Conservation (phyloP, 2,329 filamentous ascomycete genomes). For the Xylaria sp. region DNA sequence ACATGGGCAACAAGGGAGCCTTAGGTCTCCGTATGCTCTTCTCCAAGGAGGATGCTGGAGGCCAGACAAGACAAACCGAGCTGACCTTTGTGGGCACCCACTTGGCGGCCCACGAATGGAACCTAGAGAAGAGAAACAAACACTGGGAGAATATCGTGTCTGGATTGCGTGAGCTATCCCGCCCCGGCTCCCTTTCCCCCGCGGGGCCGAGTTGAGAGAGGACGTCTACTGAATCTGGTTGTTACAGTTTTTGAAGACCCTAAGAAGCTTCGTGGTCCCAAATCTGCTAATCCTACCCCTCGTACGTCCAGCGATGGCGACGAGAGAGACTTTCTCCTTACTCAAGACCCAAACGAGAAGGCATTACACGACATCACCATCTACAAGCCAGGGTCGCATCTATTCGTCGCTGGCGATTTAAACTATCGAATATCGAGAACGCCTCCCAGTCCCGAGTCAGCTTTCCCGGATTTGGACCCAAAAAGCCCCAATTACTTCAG, state of each 20-base stretch:
- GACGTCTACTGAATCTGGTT: conserved; percentile 20
- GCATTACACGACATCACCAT: conserved; percentile 70
- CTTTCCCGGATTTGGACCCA: conserved; percentile 69
- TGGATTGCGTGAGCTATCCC: conserved; percentile 60
- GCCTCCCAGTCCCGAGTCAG: conserved; percentile 69
- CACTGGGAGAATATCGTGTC: conserved; percentile 91
- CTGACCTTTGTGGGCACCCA: conserved; percentile 91
- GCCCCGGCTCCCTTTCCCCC: background rate
- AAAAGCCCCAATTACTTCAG: conserved; percentile 71
- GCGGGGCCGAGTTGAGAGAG: background rate
- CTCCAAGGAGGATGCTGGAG: conserved; percentile 52
- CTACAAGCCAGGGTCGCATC: conserved; percentile 78
- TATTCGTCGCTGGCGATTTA: conserved; percentile 91
- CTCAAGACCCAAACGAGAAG: conserved; percentile 47
- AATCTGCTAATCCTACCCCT: conserved; percentile 33
- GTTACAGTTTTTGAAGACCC: conserved; percentile 72
- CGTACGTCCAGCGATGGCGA: conserved; percentile 34
- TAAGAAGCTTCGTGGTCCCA: conserved; percentile 49
- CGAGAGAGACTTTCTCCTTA: conserved; percentile 44
- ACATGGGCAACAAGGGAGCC: conserved; percentile 97
- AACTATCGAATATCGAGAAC: conserved; percentile 89
- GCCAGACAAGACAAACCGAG: conserved; percentile 60
- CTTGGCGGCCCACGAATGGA: conserved; percentile 87
- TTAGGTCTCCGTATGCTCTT: conserved; percentile 81
- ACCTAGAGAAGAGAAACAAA: conserved; percentile 77